Evolutionary conservation across 768 basidiomycete species (phyloP), one percentile per base, ranked within the genome.

Genomic region (Rhodotorula diobovata): DNA sequence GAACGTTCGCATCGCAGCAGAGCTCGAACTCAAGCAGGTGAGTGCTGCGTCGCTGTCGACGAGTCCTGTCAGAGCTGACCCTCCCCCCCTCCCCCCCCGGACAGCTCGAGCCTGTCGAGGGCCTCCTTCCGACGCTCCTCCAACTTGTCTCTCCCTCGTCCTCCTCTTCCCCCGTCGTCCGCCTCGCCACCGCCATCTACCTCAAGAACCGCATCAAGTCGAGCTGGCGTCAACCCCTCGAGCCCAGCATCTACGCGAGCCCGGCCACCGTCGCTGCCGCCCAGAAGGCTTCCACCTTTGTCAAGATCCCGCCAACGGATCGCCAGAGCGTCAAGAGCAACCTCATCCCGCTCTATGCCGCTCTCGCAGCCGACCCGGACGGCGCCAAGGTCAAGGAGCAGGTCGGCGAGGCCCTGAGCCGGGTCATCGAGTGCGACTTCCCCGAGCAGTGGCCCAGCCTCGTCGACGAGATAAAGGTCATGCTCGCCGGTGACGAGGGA

Each of bases 11-110:
- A 90, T 90, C 78, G 83, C 89, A 48, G 89, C 88, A 56, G 92
- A 95, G 80, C 86, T 93, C 41, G 86, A 93, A 80, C 90, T 95
- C 77, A 87, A 90, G 76, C 91, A 89, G 85, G 92, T 90, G 76
- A 56, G 28, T 4, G 6, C 18, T 16, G 2, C 41, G 0, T 0
- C 35, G 30, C 18, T 20, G 28, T 20, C 58, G 16, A 4, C 41
- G 15, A 48, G n/a, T 12, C 41, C 35, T 23, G 20, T n/a, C n/a
- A n/a, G n/a, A n/a, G 2, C 14, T 37, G 20, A 53, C 39, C 3
- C 25, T 34, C 37, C 14, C 41, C 3, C 14, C 16, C 58, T 28
- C 43, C 18, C 1, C 56, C 50, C 5, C 53, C 4, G 18, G n/a
- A n/a, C n/a, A 14, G 55, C 67, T 56, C 66, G 54, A 35, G 57